These are phyloP conservation scores for Penicillium atrosanguineum DNA, from an alignment of 495 filamentous ascomycete species.

Conservation along the genomic window DNA sequence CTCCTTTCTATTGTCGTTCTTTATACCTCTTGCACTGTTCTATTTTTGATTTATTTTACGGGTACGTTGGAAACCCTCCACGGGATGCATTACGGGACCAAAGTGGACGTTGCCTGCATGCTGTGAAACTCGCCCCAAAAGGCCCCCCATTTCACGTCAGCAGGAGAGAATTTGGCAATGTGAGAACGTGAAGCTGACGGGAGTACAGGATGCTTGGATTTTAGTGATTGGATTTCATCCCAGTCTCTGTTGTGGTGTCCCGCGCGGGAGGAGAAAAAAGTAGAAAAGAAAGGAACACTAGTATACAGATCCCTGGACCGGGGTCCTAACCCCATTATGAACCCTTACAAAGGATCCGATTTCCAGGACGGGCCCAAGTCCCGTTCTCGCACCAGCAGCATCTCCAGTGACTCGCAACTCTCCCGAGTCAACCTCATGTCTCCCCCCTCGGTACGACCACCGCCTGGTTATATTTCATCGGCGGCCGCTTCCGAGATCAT, in stretches of 20 bases:
- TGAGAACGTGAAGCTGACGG: slow-evolving; percentile 16
- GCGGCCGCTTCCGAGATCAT: slow-evolving; percentile 90
- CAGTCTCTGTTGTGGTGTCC: slow-evolving; percentile 12
- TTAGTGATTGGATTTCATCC: slow-evolving; percentile 26
- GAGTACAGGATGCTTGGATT: slow-evolving; percentile 29
- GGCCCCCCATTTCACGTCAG: slow-evolving; percentile 18
- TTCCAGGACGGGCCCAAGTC: slow-evolving; percentile 33
- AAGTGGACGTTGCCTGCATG: slow-evolving; percentile 13
- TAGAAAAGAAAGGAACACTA: slow-evolving; percentile 7
- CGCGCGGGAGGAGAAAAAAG: slow-evolving; percentile 8
- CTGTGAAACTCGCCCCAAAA: slow-evolving; percentile 6
- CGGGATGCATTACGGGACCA: slow-evolving; percentile 1
- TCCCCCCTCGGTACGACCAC: slow-evolving; percentile 71
- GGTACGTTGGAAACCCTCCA: slow-evolving; percentile 17
- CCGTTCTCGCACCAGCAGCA: slow-evolving; percentile 46
- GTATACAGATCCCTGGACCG: slow-evolving; percentile 4
- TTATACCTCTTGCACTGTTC: background rate
- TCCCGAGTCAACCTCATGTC: slow-evolving; percentile 48
- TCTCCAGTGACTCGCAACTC: slow-evolving; percentile 45
- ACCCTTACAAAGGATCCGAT: slow-evolving; percentile 36
- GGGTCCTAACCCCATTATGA: slow-evolving; percentile 23
- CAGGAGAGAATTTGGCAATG: background rate
- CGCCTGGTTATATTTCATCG: slow-evolving; percentile 84
- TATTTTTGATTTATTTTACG: no score
- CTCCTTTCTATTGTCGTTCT: background rate